phyloP scores from a whole-genome alignment of 208 protist genomes.

The Crithidia expoeki region DNA sequence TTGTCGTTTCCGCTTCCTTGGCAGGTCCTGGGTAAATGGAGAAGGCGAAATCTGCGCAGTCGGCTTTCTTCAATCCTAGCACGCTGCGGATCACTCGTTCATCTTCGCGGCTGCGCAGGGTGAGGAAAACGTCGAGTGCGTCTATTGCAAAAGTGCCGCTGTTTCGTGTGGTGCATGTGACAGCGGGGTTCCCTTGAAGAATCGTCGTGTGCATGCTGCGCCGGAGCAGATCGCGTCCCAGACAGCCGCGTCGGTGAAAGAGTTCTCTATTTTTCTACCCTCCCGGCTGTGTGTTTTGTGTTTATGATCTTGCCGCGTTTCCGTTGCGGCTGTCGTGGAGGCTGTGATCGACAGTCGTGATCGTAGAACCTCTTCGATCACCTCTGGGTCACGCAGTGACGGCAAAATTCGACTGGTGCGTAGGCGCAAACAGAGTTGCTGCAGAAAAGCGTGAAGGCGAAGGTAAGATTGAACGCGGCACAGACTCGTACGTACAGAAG shows the following conservation, averaged over 20 bases:
- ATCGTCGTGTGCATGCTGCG: constrained; percentile 8
- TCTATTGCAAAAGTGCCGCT: neutral
- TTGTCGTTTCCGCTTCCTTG: neutral
- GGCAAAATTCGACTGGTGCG: neutral
- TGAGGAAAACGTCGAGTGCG: constrained; percentile 7
- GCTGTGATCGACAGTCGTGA: constrained; percentile 14
- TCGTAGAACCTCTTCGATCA: constrained; percentile 10
- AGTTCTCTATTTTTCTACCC: neutral
- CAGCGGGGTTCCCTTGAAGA: neutral
- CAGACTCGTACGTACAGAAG: neutral
- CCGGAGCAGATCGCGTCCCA: neutral
- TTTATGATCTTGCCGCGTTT: neutral
- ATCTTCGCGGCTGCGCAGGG: constrained; percentile 4
- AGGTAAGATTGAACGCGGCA: constrained; percentile 21
- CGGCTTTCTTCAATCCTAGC: neutral
- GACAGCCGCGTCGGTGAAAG: neutral
- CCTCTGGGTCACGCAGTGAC: constrained; percentile 1
- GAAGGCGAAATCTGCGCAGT: neutral
- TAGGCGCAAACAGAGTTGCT: neutral
- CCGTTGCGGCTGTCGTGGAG: neutral
- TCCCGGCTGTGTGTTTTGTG: neutral
- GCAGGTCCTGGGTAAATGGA: neutral
- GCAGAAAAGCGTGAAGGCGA: constrained; percentile 22
- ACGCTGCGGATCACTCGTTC: constrained; percentile 2
- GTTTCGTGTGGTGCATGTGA: neutral